Evolutionary conservation across 2,329 filamentous ascomycete genomes (phyloP), one percentile per base, ranked within the genome.

Genomic region (Leptographium flavum): DNA sequence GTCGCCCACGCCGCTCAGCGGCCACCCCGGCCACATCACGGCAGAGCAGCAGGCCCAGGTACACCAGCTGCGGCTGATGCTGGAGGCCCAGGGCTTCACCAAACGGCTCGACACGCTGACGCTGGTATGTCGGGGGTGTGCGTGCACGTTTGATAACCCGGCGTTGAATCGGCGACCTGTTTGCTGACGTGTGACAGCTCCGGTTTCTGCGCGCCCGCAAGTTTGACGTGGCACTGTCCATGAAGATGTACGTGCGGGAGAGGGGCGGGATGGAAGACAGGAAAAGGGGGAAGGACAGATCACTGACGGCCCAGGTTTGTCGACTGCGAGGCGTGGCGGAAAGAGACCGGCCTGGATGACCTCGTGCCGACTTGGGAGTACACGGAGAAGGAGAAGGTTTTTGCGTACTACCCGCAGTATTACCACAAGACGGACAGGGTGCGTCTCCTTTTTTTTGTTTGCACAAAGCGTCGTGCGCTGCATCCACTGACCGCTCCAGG

Each of bases 361-460:
- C 74, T 86, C 32, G 77, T 90, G 45, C 78, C 76, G 51, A 81
- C 69, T 55, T 94, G 93, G 71, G 79, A 92, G 49, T 95, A 94
- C 69, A 73, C 73, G 52, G 88, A 95, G 74, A 92, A 90, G 65
- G 58, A 75, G 45, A 63, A 90, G 60, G 76, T 98, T 48, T 85
- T 85, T 65, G 71, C 90, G 66, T 94, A 84, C 73, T 98, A 98
- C 68, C 87, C 87, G 40, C 92, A 98, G 68, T 98, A 92, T 72
- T 98, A 98, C 71, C 92, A 98, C 76, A 95, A 95, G 71, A 90
- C 80, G 13, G 86, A 92, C 67, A 87, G 87, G 68, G 79, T 81
- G 62, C 9, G 39, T 43, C 38, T 39, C 17, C 28, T 25, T 42
- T 15, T 23, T 25, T 39, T 37, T 15, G 15, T 25, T 9, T n/a